Percentiles rank a stretch among this genome's conserved stretches.
phyloP scores from a whole-genome alignment of 345 rosid genomes.

The Linum lewisii region DNA sequence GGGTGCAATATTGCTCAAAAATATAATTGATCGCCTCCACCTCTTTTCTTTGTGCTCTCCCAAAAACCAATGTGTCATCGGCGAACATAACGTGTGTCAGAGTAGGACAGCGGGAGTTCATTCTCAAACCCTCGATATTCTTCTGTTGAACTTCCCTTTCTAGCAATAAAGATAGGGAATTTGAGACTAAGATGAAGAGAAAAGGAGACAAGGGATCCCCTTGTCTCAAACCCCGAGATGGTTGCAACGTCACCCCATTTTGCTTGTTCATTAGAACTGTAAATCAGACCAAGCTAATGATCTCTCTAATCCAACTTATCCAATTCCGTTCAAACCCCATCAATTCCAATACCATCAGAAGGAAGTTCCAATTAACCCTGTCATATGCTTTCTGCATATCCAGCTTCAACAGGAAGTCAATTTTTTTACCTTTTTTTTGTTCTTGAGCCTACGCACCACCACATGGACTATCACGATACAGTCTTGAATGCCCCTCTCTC shows the following conservation, averaged over 20 bases:
- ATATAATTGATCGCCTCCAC: too few relatives aligned
- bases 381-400: slow-evolving; percentile 1
- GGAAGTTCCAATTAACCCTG: background rate
- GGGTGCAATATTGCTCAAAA: too few relatives aligned
- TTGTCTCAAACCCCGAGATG: background rate
- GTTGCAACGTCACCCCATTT: background rate
- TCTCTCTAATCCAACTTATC: background rate
- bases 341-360: background rate
- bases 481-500: too few relatives aligned
- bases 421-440: background rate
- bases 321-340: background rate
- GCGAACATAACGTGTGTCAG: too few relatives aligned
- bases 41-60: too few relatives aligned
- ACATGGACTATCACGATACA: too few relatives aligned
- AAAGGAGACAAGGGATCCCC: background rate
- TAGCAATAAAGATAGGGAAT: too few relatives aligned
- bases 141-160: too few relatives aligned
- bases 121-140: too few relatives aligned
- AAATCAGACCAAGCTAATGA: background rate
- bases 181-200: background rate
- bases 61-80: too few relatives aligned
- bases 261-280: background rate
- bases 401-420: background rate
- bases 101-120: too few relatives aligned
- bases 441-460: background rate